Base-by-base conservation (phyloP, 257 asterid species). In the Rehmannia glutinosa region DNA sequence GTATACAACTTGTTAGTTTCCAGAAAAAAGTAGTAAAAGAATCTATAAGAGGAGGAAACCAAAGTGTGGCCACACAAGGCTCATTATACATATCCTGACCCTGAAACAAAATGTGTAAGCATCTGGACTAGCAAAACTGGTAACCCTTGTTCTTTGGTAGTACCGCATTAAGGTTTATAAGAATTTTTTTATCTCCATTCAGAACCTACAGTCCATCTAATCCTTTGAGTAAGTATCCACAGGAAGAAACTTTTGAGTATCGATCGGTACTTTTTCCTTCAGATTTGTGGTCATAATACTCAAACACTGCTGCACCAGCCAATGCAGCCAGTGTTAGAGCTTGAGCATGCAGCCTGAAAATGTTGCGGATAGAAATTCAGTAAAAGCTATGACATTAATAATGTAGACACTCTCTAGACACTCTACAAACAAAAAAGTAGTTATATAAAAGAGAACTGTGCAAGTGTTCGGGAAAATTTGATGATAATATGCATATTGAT, bases 321-420 rank as follows among this genome's bases (percentile, higher is more conserved):
- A 82, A 55, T 2, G 84, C 87, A 43, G 82, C 87, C 19, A 82
- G 80, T 2, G 87, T 78, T 17, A 82, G 76, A 47, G 87, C 87
- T 62, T 82, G 87, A 0, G 84, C 87, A 16, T 82, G 87, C 70
- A 82, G 67, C 77, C 86, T 81, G 69, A 36, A 51, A 55, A 24
- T 64, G 38, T 23, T 21, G 53, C 13, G 27, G 23, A 41, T 27
- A 61, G 1, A 16, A 57, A 12, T 33, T 16, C 28, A 20, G 32
- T 58, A 2, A 35, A n/a, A n/a, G n/a, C n/a, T n/a, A n/a, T n/a
- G n/a, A n/a, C n/a, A n/a, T n/a, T n/a, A n/a, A n/a, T n/a, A n/a
- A n/a, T n/a, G n/a, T n/a, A n/a, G n/a, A n/a, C n/a, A n/a, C n/a
- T n/a, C n/a, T n/a, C n/a, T n/a, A n/a, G n/a, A n/a, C n/a, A n/a